phyloP scores from a whole-genome alignment of 2,329 filamentous ascomycete genomes.

The Fusarium fracticaudum region DNA sequence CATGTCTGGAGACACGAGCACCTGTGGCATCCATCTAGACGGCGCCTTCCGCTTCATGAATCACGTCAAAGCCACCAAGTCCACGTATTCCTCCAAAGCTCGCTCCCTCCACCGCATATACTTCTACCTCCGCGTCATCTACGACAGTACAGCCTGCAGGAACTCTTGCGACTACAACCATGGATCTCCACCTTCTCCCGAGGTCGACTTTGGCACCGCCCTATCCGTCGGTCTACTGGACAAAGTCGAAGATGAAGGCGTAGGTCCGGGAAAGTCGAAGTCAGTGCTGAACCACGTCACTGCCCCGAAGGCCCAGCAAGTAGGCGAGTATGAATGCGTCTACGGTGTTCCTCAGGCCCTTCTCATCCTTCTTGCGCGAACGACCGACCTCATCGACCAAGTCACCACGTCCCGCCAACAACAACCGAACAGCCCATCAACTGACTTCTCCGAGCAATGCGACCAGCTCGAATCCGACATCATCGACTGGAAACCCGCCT shows the following conservation, averaged over 20 bases:
- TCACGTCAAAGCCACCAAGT: background rate
- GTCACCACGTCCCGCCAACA: background rate
- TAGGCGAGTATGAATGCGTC: background rate
- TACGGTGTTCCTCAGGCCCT: background rate
- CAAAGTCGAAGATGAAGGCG: background rate
- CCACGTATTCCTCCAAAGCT: background rate
- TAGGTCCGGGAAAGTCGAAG: background rate
- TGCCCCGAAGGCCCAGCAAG: background rate
- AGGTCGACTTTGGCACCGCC: background rate
- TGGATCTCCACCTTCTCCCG: background rate
- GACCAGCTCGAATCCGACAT: background rate
- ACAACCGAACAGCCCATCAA: background rate
- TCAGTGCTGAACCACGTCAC: background rate
- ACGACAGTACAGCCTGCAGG: background rate
- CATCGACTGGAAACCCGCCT: background rate
- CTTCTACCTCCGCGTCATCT: background rate
- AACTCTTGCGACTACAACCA: background rate
- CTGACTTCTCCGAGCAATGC: background rate
- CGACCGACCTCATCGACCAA: background rate
- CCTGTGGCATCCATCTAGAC: background rate
- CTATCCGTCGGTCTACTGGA: background rate
- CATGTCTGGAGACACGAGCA: background rate
- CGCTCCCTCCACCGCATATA: background rate
- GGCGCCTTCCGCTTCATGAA: background rate
- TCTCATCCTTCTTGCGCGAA: background rate